Conservation (phyloP, 805 yeast genomes). For the Starmerella floris region DNA sequence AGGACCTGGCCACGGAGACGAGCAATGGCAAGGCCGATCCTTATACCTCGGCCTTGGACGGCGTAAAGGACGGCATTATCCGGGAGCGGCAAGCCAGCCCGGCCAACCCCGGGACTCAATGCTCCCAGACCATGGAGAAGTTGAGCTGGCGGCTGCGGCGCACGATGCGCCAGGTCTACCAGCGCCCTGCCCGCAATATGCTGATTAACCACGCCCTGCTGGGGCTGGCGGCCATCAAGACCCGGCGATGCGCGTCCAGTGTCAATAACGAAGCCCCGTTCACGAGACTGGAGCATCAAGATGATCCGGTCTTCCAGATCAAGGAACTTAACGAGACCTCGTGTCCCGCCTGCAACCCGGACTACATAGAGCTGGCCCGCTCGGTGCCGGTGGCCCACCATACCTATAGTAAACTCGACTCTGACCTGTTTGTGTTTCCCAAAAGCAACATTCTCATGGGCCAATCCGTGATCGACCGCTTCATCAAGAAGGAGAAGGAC, state of each 20-base stretch:
- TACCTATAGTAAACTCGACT: slow-evolving; percentile 3
- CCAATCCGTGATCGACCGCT: neutral
- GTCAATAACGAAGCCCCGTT: neutral
- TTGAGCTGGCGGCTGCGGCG: neutral
- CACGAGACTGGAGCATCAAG: neutral
- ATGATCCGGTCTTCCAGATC: neutral
- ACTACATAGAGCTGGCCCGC: neutral
- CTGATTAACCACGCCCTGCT: slow-evolving; percentile 4
- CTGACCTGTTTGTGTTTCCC: slow-evolving; percentile 2
- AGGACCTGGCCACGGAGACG: neutral
- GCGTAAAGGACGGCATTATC: no score
- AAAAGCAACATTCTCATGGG: neutral
- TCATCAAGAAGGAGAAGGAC: no score
- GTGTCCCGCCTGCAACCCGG: slow-evolving; percentile 1
- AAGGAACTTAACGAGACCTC: neutral
- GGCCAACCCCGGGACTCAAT: no score
- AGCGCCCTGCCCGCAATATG: slow-evolving; percentile 2
- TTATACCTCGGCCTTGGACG: no score
- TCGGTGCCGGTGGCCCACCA: neutral
- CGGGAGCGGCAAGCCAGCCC: neutral
- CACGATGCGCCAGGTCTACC: slow-evolving; percentile 5
- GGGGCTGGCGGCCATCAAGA: slow-evolving; percentile 9
- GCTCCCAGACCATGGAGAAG: no score
- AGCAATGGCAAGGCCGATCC: no score
- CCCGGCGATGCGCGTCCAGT: slow-evolving; percentile 3